These are phyloP conservation scores for Penicillium cinerascens DNA, from an alignment of 495 filamentous ascomycete species.

Conservation along the genomic window DNA sequence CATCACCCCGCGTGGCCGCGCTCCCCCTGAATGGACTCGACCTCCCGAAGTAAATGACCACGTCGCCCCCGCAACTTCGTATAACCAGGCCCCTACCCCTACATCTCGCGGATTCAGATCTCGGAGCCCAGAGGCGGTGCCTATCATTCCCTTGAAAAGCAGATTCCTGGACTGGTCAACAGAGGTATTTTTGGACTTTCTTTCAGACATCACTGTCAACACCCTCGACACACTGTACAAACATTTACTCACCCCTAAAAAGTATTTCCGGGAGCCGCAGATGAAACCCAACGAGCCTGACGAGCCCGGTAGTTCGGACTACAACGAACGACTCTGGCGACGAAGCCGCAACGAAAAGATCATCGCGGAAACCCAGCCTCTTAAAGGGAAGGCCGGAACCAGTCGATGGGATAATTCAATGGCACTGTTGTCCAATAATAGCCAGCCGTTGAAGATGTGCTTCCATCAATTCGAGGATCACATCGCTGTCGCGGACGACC, in stretches of 20 bases:
- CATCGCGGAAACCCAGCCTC: constrained; percentile 83
- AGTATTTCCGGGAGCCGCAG: constrained; percentile 97
- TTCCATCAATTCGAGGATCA: constrained; percentile 99
- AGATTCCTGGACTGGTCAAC: constrained; percentile 92
- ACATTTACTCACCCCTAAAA: constrained; percentile 31
- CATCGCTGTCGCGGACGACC: constrained; percentile 88
- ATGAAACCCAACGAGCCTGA: constrained; percentile 96
- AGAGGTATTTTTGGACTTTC: constrained; percentile 54
- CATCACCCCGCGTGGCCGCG: constrained; percentile 53
- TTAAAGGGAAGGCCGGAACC: constrained; percentile 79
- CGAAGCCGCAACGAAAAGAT: constrained; percentile 90
- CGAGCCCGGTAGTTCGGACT: constrained; percentile 91
- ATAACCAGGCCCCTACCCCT: constrained; percentile 72
- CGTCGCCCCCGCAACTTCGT: constrained; percentile 60
- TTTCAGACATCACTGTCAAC: constrained; percentile 9
- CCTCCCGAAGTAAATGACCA: constrained; percentile 80
- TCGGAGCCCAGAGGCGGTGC: constrained; percentile 50
- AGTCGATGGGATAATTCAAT: constrained; percentile 77
- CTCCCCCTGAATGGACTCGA: constrained; percentile 66
- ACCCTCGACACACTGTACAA: too few relatives aligned
- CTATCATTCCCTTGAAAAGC: constrained; percentile 70
- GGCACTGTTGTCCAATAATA: constrained; percentile 78
- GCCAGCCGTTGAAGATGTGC: constrained; percentile 84
- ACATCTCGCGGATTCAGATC: constrained; percentile 69
- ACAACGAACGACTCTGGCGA: constrained; percentile 93